A percentile compares a stretch with the other conserved stretches of the same genome.
phyloP scores from a whole-genome alignment of 305 asterid species.

The Fraxinus platypoda region DNA sequence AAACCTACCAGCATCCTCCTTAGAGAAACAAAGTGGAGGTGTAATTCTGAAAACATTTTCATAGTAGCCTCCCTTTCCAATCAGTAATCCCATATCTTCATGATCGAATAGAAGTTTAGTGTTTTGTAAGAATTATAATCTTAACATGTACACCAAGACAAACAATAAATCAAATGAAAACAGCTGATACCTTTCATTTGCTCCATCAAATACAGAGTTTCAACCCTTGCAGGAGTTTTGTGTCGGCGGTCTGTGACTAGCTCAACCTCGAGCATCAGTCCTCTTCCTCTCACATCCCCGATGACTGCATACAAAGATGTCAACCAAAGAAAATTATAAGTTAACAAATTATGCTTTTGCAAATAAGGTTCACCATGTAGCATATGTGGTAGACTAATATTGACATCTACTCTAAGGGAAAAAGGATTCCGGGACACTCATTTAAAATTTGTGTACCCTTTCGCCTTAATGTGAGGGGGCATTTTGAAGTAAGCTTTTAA shows the following conservation, averaged over 20 bases:
- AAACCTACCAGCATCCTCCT: not conserved
- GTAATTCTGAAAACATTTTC: not conserved
- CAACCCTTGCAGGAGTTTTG: slow-evolving; percentile 77
- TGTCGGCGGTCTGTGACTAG: slow-evolving; percentile 56
- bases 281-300: slow-evolving; percentile 78
- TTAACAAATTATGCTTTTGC: not conserved
- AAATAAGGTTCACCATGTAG: not conserved
- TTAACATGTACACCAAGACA: not conserved
- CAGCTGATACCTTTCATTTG: slow-evolving; percentile 65
- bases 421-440: not conserved
- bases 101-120: not conserved
- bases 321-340: not conserved
- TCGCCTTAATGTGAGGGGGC: not conserved
- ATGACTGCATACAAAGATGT: slow-evolving; percentile 37
- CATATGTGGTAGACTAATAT: not conserved
- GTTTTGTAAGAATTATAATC: not conserved
- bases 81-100: not conserved
- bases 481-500: not conserved
- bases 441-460: not conserved
- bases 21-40: not conserved
- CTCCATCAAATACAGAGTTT: slow-evolving; percentile 63
- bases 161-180: not conserved
- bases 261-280: slow-evolving; percentile 78
- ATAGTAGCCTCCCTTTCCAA: not conserved
- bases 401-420: not conserved